Percentiles rank a stretch among this genome's conserved stretches.
phyloP scores from a whole-genome alignment of 2,329 filamentous ascomycete genomes.

The Pyrenophora seminiperda region DNA sequence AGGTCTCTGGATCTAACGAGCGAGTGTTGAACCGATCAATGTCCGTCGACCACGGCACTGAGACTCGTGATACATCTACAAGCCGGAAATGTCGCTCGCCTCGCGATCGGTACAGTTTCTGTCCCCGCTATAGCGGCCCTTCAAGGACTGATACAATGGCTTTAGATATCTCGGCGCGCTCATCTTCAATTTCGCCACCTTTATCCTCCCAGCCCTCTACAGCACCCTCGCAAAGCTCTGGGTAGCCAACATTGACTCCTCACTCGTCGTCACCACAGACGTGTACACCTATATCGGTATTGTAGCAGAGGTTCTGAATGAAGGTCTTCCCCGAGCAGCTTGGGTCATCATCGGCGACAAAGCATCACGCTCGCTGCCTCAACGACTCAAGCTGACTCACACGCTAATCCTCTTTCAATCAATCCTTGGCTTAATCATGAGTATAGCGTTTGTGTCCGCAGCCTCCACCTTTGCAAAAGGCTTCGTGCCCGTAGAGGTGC shows the following conservation, averaged over 20 bases:
- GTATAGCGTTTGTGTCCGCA: constrained; percentile 61
- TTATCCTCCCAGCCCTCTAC: constrained; percentile 70
- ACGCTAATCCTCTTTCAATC: constrained; percentile 63
- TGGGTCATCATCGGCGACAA: constrained; percentile 73
- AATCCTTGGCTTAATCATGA: constrained; percentile 63
- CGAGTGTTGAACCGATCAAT: background rate
- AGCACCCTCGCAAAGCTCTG: constrained; percentile 70
- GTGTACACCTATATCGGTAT: constrained; percentile 72
- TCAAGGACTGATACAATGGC: background rate
- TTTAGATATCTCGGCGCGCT: constrained; percentile 61
- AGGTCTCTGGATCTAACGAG: constrained; percentile 1
- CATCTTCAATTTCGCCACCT: constrained; percentile 66
- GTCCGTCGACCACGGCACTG: background rate
- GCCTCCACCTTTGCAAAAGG: constrained; percentile 61
- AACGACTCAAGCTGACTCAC: constrained; percentile 64
- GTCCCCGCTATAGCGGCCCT: background rate
- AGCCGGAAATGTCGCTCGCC: background rate
- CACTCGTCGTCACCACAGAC: constrained; percentile 67
- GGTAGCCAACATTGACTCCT: constrained; percentile 70
- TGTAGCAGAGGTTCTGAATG: constrained; percentile 71
- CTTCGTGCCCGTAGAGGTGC: constrained; percentile 67
- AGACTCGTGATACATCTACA: background rate
- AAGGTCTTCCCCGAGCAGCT: constrained; percentile 70
- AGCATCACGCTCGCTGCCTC: constrained; percentile 49
- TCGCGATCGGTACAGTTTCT: background rate